A percentile compares a stretch with the other conserved stretches of the same genome.
Evolutionary conservation across 2,329 filamentous ascomycete species (phyloP).

Genomic region (Botrytis tulipae): DNA sequence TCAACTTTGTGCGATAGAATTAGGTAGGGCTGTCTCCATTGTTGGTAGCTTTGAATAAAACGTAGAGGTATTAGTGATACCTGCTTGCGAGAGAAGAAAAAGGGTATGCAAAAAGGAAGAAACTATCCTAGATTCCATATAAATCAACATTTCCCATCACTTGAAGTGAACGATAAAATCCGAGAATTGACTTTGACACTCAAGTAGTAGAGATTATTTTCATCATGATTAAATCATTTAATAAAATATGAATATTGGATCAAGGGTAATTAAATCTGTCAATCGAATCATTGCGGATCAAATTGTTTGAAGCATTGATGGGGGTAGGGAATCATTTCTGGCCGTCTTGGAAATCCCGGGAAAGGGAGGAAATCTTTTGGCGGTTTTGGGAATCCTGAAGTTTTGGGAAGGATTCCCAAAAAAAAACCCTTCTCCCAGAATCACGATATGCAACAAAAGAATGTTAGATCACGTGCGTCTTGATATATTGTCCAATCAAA

Average conservation of each 20-base stretch:
- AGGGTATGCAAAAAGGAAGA: neutral
- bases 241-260: neutral
- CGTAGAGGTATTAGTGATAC: neutral
- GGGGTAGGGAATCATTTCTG: neutral
- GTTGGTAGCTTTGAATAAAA: neutral
- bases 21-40: neutral
- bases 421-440: neutral
- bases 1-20: neutral
- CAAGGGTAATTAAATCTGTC: neutral
- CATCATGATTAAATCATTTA: neutral
- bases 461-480: neutral
- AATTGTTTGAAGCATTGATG: neutral
- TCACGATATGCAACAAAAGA: neutral
- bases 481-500: neutral
- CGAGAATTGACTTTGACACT: neutral
- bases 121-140: neutral
- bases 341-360: neutral
- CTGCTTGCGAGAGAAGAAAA: neutral
- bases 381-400: neutral
- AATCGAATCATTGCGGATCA: neutral
- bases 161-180: neutral
- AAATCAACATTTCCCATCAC: neutral
- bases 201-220: neutral
- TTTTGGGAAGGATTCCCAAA: too few species aligned
- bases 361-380: neutral